Evolutionary conservation across 2,329 filamentous ascomycete species (phyloP).

Genomic region (Trichoderma sp.): DNA sequence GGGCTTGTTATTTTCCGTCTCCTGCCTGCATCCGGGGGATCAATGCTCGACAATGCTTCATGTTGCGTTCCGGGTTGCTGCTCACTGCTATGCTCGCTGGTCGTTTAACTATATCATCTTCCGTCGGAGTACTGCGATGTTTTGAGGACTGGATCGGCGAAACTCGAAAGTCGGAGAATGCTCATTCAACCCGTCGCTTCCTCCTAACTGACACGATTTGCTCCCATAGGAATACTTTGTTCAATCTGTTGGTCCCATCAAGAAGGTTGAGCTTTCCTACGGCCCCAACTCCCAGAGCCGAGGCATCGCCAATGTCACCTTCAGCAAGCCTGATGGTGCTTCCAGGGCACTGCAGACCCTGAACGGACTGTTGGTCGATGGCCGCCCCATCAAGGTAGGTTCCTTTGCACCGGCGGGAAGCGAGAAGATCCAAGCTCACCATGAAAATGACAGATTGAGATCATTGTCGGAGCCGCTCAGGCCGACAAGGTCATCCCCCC

Average conservation of each 20-base stretch:
- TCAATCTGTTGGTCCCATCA: constrained; percentile 85
- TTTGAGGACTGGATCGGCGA: constrained; percentile 37
- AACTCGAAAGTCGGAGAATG: constrained; percentile 39
- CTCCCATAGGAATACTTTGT: constrained; percentile 89
- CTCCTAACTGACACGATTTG: constrained; percentile 67
- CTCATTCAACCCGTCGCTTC: constrained; percentile 36
- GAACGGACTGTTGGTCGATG: constrained; percentile 89
- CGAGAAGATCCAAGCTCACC: not conserved
- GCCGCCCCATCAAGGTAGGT: constrained; percentile 80
- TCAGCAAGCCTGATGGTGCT: constrained; percentile 78
- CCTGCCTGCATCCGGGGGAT: constrained; percentile 2
- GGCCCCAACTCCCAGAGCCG: constrained; percentile 89
- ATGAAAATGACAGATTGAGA: constrained; percentile 68
- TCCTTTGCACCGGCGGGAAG: not conserved
- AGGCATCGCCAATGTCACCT: constrained; percentile 88
- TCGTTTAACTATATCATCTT: constrained; percentile 19
- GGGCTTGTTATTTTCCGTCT: not conserved
- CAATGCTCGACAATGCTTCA: not conserved
- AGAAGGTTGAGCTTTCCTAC: constrained; percentile 88
- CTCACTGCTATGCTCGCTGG: constrained; percentile 40
- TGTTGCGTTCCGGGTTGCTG: constrained; percentile 25
- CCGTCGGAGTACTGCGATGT: constrained; percentile 28
- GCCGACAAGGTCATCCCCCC: constrained; percentile 68
- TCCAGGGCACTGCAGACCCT: constrained; percentile 80
- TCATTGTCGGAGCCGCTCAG: constrained; percentile 78